Base-by-base conservation (phyloP, 177 flowering plant genomes). In the Vitis hybrid region DNA sequence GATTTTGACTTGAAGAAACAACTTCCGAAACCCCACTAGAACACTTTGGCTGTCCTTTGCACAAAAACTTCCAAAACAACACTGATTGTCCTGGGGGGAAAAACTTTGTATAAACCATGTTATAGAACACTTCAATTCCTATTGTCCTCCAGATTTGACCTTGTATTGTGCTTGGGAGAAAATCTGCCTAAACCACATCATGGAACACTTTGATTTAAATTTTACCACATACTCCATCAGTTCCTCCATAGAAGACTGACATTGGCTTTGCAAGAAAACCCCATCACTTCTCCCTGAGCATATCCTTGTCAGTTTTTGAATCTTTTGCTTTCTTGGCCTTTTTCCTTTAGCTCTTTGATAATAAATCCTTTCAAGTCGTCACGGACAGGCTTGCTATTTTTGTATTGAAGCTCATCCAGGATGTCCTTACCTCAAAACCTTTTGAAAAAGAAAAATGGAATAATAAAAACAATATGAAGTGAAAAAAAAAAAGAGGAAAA, bases 171-270 rank as follows among this genome's bases (percentile, higher is more conserved):
- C 26, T 26, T 26, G 26, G 26, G 26, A 26, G 26, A 26, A 26
- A 26, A 26, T 26, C 26, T 26, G 26, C 26, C 26, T 64, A 48
- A 71, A 75, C 78, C 72, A 75, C 2, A 56, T 26, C 26, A 18
- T 2, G 70, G 51, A 7, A 76, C 55, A 22, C 70, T 72, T 33
- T 67, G 26, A 26, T 26, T 26, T 26, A 26, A 26, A 26, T 2
- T 26, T 26, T 72, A 18, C 53, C 72, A 10, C 57, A 68, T 15
- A 58, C 75, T 1, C 26, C 50, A 15, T 51, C 12, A 6, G 56
- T 16, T 4, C 31, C 56, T 33, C 53, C 56, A 56, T 9, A 1
- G 66, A 3, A 21, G 48, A 16, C 10, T 10, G 15, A 14, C 58
- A 18, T 2, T 16, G 11, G 7, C 22, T 33, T 15, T 68, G 49